These are phyloP conservation scores for Didymella pomorum DNA, from an alignment of 2,329 filamentous ascomycete genomes.

Conservation along the genomic window DNA sequence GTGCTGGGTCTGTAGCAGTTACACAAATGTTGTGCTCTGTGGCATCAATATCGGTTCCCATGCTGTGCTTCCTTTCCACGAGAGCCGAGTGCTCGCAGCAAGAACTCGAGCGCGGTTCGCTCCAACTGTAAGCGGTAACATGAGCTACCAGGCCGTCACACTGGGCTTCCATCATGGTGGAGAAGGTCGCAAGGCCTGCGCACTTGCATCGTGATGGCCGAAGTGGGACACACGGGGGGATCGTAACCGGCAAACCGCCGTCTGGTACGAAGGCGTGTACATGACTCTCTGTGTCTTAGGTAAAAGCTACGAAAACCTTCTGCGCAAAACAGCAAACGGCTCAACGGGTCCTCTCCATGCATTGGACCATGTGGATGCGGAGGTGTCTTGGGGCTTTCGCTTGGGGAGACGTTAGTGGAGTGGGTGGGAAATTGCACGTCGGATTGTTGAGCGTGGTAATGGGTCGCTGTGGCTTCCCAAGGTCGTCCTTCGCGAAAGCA, in stretches of 20 bases:
- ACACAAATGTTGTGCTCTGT: constrained; percentile 40
- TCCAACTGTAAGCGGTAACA: constrained; percentile 20
- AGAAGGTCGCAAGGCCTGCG: constrained; percentile 26
- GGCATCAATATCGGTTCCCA: constrained; percentile 41
- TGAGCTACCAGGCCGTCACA: constrained; percentile 17
- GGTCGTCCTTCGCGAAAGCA: constrained; percentile 11
- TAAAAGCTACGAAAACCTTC: constrained; percentile 20
- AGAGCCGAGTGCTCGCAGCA: constrained; percentile 19
- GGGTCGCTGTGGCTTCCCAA: constrained; percentile 1
- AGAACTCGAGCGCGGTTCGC: constrained; percentile 23
- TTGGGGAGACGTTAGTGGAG: constrained; percentile 7
- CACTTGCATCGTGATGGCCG: constrained; percentile 22
- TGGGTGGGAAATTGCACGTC: constrained; percentile 21
- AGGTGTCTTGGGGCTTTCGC: constrained; percentile 12
- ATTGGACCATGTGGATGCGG: constrained; percentile 14
- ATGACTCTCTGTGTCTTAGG: constrained; percentile 21
- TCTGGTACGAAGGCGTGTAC: background rate
- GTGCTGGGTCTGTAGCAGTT: constrained; percentile 34
- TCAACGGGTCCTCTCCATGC: constrained; percentile 17
- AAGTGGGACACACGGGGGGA: constrained; percentile 15
- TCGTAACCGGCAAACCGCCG: constrained; percentile 17
- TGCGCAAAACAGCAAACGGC: constrained; percentile 17
- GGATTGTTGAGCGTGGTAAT: constrained; percentile 24
- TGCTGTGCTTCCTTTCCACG: constrained; percentile 29
- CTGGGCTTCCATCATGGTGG: constrained; percentile 36